Base-by-base conservation (phyloP, 768 basidiomycete genomes). In the Mrakia hoshinonis region DNA sequence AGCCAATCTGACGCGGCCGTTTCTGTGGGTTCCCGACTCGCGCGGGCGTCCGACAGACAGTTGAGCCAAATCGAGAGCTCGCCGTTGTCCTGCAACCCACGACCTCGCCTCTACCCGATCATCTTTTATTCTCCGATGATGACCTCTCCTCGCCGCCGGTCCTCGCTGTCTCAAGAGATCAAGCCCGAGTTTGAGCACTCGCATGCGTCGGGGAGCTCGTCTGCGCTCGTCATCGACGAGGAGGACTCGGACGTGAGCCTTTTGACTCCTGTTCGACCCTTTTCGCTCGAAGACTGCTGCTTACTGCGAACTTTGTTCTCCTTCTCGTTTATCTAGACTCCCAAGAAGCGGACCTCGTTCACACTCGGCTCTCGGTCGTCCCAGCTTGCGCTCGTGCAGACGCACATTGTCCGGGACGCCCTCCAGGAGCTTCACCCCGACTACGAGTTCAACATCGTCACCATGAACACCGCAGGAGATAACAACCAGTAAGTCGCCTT, bases 301-400 rank as follows among this genome's bases (percentile, higher is more conserved):
- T 7, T 43, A 7, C 43, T 43, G 43, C 43, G 7, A 15, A 38
- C 12, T 24, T 18, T n/a, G 29, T n/a, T 22, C 49, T 51, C 49
- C 5, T 51, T 4, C 18, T 24, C 24, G 10, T 0, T 11, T 34
- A 20, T 18, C 9, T 15, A 67, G 68, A 4, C 61, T 4, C 58
- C 46, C 26, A 66, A 66, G 70, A 74, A 43, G 43, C 58, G 58
- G 1, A 15, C 69, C 4, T 54, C 48, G 15, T 75, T 91, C 76
- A 84, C 84, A 15, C 82, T 97, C 52, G 95, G 92, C 54, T 94
- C 94, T 12, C 85, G 95, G 48, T 86, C 85, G 51, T 93, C 91
- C 3, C 86, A 91, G 76, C 87, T 98, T 12, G 94, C 95, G 5
- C 86, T 90, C 79, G 84, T 91, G 75, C 95, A 98, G 80, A 92